Evolutionary conservation across 176 grass and related monocot genomes (phyloP).

Genomic region (Paspalum vaginatum): DNA sequence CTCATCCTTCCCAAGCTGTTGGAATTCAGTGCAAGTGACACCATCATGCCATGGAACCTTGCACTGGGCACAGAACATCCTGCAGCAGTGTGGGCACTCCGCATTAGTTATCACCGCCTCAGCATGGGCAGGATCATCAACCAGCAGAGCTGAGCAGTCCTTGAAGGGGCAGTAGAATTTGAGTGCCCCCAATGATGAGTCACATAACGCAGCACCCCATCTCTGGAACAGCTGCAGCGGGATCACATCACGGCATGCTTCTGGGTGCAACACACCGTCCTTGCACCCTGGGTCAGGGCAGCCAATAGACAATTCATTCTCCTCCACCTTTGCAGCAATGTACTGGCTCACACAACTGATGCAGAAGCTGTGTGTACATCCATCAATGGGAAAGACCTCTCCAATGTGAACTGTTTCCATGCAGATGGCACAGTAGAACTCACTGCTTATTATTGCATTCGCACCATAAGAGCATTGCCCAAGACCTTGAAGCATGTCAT

Average conservation of each 20-base stretch:
- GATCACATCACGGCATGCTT: slow-evolving; percentile 52
- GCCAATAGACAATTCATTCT: slow-evolving; percentile 44
- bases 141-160: slow-evolving; percentile 60
- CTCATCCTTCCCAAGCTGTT: slow-evolving; percentile 52
- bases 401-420: slow-evolving; percentile 41
- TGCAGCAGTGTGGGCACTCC: slow-evolving; percentile 64
- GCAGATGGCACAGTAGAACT: slow-evolving; percentile 64
- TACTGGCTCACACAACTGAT: slow-evolving; percentile 58
- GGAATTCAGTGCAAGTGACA: slow-evolving; percentile 49
- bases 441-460: neutral
- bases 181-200: slow-evolving; percentile 40
- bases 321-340: slow-evolving; percentile 54
- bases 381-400: slow-evolving; percentile 43
- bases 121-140: slow-evolving; percentile 36
- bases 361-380: slow-evolving; percentile 68
- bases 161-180: slow-evolving; percentile 78
- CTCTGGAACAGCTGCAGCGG: slow-evolving; percentile 37
- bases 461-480: slow-evolving; percentile 40
- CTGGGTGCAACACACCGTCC: slow-evolving; percentile 45
- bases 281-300: slow-evolving; percentile 55
- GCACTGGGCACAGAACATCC: slow-evolving; percentile 69
- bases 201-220: slow-evolving; percentile 59
- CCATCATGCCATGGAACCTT: slow-evolving; percentile 77
- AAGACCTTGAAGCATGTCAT: neutral
- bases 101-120: slow-evolving; percentile 28